Conservation (phyloP, 345 rosid genomes). For the Hibiscus tridactylites region DNA sequence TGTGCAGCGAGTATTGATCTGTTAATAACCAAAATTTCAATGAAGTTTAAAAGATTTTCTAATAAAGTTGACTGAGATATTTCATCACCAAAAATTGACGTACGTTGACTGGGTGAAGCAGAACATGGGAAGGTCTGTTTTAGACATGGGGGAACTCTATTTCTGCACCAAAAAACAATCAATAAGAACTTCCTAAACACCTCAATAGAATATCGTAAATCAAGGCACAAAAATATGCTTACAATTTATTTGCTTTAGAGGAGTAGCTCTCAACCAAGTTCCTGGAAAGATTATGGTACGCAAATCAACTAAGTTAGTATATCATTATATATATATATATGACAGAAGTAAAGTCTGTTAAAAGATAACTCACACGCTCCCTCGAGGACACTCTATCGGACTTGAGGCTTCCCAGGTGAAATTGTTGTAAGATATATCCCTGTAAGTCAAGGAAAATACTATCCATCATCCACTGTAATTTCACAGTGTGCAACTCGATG, state of each 20-base stretch:
- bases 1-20: constrained; percentile 46
- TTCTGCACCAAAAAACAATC: constrained; percentile 35
- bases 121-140: constrained; percentile 58
- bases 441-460: constrained; percentile 15
- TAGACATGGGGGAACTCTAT: constrained; percentile 42
- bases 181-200: neutral
- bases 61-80: neutral
- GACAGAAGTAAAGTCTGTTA: neutral
- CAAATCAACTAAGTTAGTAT: neutral
- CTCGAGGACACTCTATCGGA: constrained; percentile 43
- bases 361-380: constrained; percentile 50
- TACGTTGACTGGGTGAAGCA: constrained; percentile 35
- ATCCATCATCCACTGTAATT: neutral
- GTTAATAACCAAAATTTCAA: constrained; percentile 10
- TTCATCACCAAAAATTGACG: constrained; percentile 17
- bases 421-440: constrained; percentile 74
- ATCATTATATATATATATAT: neutral
- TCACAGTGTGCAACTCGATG: neutral
- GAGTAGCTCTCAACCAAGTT: constrained; percentile 77
- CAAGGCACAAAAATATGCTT: constrained; percentile 23
- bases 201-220: neutral
- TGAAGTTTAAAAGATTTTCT: neutral
- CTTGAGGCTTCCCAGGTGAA: constrained; percentile 58
- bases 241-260: constrained; percentile 33
- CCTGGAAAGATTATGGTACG: constrained; percentile 28